A percentile compares a stretch with the other conserved stretches of the same genome.
These are phyloP conservation scores for Stygiomarasmius scandens DNA, from an alignment of 1,284 basidiomycete genomes.

Conservation along the genomic window DNA sequence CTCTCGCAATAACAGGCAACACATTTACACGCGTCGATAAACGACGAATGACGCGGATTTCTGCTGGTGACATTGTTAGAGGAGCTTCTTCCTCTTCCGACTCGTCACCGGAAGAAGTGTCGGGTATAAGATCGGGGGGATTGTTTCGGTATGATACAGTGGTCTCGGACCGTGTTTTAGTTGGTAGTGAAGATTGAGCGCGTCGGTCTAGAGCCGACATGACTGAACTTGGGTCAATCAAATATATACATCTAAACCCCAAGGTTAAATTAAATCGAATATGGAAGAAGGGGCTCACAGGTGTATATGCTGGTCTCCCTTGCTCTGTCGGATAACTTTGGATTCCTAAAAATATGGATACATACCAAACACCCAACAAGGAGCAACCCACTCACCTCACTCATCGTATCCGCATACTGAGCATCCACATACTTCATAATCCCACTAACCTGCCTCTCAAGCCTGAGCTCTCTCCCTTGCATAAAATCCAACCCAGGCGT, in stretches of 20 bases:
- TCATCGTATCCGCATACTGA: conserved; percentile 82
- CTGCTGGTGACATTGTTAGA: conserved; percentile 71
- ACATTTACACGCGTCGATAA: conserved; percentile 73
- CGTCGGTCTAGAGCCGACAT: conserved; percentile 53
- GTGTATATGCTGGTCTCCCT: conserved; percentile 84
- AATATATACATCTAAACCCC: conserved; percentile 76
- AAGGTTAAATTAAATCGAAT: too few species aligned
- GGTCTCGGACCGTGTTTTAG: conserved; percentile 59
- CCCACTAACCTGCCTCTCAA: conserved; percentile 72
- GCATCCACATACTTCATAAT: conserved; percentile 76
- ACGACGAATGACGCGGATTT: conserved; percentile 74
- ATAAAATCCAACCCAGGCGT: conserved; percentile 80
- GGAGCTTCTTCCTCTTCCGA: conserved; percentile 53
- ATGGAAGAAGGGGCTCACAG: conserved; percentile 51
- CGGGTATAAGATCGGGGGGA: conserved; percentile 55
- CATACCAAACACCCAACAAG: conserved; percentile 3
- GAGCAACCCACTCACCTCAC: conserved; percentile 56
- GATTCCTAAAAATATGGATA: conserved; percentile 58
- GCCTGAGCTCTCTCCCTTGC: conserved; percentile 68
- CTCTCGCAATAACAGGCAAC: conserved; percentile 73
- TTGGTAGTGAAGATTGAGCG: conserved; percentile 47
- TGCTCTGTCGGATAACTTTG: conserved; percentile 81
- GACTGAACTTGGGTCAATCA: conserved; percentile 78
- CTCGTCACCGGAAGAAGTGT: conserved; percentile 49
- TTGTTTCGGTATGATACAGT: conserved; percentile 51